phyloP scores from a whole-genome alignment of 75 land plant species.

The Picea sitchensis region DNA sequence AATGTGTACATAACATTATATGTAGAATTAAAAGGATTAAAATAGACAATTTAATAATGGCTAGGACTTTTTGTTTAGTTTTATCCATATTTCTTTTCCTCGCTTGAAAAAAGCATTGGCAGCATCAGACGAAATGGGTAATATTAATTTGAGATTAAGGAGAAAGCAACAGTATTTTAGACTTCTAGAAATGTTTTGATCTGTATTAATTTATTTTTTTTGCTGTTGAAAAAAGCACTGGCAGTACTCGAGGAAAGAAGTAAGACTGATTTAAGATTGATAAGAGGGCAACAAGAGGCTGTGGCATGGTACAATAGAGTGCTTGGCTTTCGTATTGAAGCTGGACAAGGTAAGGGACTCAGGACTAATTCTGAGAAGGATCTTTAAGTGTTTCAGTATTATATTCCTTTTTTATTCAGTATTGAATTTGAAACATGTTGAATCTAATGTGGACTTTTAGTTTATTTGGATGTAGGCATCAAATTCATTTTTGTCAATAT shows the following conservation, averaged over 20 bases:
- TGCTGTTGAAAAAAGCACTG: conserved; percentile 16
- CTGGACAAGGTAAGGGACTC: conserved; percentile 43
- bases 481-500: conserved; percentile 75
- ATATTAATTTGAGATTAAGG: too few species aligned
- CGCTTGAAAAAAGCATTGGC: too few species aligned
- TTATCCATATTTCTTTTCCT: too few species aligned
- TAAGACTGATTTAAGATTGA: conserved; percentile 11
- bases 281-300: conserved; percentile 33
- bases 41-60: too few species aligned
- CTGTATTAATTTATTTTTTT: too few species aligned
- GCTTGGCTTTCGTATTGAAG: conserved; percentile 62
- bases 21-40: too few species aligned
- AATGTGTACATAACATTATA: too few species aligned
- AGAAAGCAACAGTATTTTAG: too few species aligned
- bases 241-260: conserved; percentile 26
- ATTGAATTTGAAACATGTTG: neutral
- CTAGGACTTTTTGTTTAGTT: too few species aligned
- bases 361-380: neutral
- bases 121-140: too few species aligned
- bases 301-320: conserved; percentile 59
- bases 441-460: neutral
- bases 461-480: conserved; percentile 39
- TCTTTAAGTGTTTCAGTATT: neutral
- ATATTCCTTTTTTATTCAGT: neutral
- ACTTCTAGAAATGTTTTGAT: too few species aligned